Evolutionary conservation across 345 rosid species (phyloP).

Genomic region (Tarenaya hassleriana): DNA sequence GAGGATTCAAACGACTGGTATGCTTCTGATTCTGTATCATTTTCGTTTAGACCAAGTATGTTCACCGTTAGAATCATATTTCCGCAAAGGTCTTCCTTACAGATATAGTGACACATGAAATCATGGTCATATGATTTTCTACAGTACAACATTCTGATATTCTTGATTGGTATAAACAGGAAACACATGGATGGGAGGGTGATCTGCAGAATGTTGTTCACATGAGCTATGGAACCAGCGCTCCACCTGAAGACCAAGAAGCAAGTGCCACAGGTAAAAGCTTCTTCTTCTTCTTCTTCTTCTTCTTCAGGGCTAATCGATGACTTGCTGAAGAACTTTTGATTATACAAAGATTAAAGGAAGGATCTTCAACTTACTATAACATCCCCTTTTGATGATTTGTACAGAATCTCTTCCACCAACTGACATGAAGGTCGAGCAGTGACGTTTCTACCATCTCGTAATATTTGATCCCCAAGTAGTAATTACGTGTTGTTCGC

Average conservation of each 20-base stretch:
- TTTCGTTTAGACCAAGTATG: no score
- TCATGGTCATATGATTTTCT: no score
- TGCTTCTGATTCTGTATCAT: conserved; percentile 25
- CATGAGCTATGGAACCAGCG: conserved; percentile 33
- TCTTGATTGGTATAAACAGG: no score
- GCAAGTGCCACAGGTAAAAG: conserved; percentile 43
- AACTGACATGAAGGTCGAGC: conserved; percentile 48
- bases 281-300: not conserved
- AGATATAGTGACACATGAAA: no score
- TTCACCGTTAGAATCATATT: no score
- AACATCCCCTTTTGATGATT: not conserved
- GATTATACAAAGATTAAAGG: not conserved
- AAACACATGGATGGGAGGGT: conserved; percentile 42
- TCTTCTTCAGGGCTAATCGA: not conserved
- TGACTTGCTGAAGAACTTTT: not conserved
- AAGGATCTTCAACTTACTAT: not conserved
- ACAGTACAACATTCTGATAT: no score
- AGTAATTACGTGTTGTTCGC: no score
- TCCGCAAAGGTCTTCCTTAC: no score
- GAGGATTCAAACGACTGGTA: conserved; percentile 59
- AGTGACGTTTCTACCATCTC: conserved; percentile 22
- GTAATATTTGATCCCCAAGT: no score
- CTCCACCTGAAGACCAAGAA: conserved; percentile 40
- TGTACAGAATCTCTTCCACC: conserved; percentile 40
- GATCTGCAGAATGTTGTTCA: conserved; percentile 68